phyloP scores from a whole-genome alignment of 2,329 filamentous ascomycete species.

The Leptographium wingfieldii region DNA sequence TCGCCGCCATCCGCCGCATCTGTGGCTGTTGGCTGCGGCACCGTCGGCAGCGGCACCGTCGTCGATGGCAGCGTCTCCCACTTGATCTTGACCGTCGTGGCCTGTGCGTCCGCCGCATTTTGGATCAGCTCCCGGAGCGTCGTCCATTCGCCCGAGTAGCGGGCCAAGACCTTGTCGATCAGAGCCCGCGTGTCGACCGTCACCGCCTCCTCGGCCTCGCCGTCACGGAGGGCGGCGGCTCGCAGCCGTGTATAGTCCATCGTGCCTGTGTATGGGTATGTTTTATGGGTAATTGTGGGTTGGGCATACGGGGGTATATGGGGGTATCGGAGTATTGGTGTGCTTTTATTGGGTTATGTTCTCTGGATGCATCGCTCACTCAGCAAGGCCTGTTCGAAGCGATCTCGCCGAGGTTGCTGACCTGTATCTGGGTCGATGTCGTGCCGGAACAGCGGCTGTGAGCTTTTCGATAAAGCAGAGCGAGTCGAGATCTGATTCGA shows the following conservation, averaged over 20 bases:
- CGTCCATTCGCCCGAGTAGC: slow-evolving; percentile 94
- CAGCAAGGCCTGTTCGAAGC: not conserved
- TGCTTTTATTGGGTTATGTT: not conserved
- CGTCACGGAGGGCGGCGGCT: slow-evolving; percentile 73
- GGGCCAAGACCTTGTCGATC: slow-evolving; percentile 93
- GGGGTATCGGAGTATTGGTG: not conserved
- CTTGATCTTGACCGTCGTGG: slow-evolving; percentile 76
- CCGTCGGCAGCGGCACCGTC: slow-evolving; percentile 55
- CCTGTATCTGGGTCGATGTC: not conserved
- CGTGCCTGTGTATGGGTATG: not conserved
- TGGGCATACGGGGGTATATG: not conserved
- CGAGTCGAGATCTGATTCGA: not conserved
- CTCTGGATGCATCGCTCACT: not conserved
- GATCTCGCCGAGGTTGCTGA: not conserved
- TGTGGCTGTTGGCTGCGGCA: slow-evolving; percentile 13
- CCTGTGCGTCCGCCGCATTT: slow-evolving; percentile 95
- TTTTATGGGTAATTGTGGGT: too few relatives aligned
- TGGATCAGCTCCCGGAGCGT: slow-evolving; percentile 87
- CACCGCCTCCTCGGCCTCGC: slow-evolving; percentile 89
- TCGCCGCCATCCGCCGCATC: not conserved
- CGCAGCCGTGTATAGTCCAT: slow-evolving; percentile 70
- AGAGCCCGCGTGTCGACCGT: slow-evolving; percentile 94
- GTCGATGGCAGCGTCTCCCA: slow-evolving; percentile 85
- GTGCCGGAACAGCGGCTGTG: not conserved
- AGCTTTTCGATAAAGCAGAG: not conserved